Evolutionary conservation across 345 rosid genomes (phyloP), one percentile per base, ranked within the genome.

Genomic region (Melaleuca quinquenervia): DNA sequence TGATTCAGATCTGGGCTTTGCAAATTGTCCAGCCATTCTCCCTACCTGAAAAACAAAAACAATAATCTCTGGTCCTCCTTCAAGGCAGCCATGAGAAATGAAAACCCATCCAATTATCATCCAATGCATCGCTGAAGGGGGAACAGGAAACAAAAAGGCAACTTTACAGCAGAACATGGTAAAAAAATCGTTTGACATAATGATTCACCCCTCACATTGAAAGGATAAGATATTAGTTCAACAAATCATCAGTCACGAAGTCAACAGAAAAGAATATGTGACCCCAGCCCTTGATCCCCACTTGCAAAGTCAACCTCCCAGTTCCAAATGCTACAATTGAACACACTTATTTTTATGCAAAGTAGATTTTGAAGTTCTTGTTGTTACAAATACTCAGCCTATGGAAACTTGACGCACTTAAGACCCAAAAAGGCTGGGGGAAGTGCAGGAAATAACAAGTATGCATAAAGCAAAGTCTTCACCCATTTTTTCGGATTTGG

Each of bases 1-100:
- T n/a, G 82, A 26, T 36, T 90, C 92, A 21, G 92, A 90, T 85
- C 92, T 89, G 11, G 92, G 92, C 89, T 89, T 89, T 24, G 91
- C 92, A 85, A 90, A 90, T 22, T 90, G 92, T 62, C 92, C 92
- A 0, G 92, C 92, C 92, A 90, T 90, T 88, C 91, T 88, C 52
- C 92, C 92, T 32, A 89, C 92, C 92, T 91, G 80, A 32, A 86
- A 52, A 13, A 50, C 7, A 75, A 54, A 6, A n/a, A 48, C 12
- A 58, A 11, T 27, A 27, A 55, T 84, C 74, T 70, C 78, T 70
- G 48, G 26, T 70, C 78, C 48, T 70, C 80, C 26, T 8, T 32
- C 18, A 70, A 70, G 80, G 80, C 48, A 70, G 26, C 21, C 7
- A 70, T 36, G 24, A 9, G 24, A 70, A 36, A 36, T 32, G 80